Evolutionary conservation across 2,329 filamentous ascomycete genomes (phyloP).

Genomic region (Myriosclerotinia curreyana): DNA sequence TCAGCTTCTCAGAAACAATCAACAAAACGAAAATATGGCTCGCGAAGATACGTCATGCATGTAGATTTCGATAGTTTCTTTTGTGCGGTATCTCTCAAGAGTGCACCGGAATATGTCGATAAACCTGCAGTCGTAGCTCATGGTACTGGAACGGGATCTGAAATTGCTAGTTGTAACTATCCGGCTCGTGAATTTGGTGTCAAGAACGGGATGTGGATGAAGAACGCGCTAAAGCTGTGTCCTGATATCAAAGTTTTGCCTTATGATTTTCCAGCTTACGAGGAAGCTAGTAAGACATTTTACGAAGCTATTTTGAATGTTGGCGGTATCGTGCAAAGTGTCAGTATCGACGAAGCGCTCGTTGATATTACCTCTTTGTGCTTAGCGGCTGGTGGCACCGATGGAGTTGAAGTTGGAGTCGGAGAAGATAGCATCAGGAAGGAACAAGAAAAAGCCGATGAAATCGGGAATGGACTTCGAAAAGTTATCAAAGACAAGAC

Average conservation of each 20-base stretch:
- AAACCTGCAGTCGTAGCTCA: conserved; percentile 90
- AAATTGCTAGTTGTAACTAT: conserved; percentile 98
- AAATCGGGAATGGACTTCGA: conserved; percentile 66
- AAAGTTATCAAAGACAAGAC: conserved; percentile 70
- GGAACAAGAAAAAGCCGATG: conserved; percentile 75
- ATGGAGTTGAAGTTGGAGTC: conserved; percentile 58
- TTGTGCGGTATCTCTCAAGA: conserved; percentile 83
- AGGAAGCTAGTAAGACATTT: conserved; percentile 83
- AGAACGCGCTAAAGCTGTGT: conserved; percentile 76
- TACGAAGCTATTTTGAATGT: conserved; percentile 79
- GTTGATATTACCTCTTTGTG: conserved; percentile 77
- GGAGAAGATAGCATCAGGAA: conserved; percentile 68
- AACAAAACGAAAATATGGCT: conserved; percentile 55
- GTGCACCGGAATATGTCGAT: conserved; percentile 67
- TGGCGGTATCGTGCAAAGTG: conserved; percentile 85
- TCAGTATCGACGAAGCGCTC: conserved; percentile 93
- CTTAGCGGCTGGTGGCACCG: conserved; percentile 60
- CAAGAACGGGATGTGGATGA: conserved; percentile 99
- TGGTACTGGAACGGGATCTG: conserved; percentile 77
- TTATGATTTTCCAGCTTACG: conserved; percentile 93
- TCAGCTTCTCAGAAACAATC: conserved; percentile 46
- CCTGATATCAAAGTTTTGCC: conserved; percentile 85
- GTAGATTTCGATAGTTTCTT: conserved; percentile 99
- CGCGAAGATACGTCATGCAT: conserved; percentile 82
- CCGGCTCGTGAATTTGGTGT: conserved; percentile 80